These are phyloP conservation scores for Marvania coccoides DNA, from an alignment of 139 green algal species.

Conservation along the genomic window DNA sequence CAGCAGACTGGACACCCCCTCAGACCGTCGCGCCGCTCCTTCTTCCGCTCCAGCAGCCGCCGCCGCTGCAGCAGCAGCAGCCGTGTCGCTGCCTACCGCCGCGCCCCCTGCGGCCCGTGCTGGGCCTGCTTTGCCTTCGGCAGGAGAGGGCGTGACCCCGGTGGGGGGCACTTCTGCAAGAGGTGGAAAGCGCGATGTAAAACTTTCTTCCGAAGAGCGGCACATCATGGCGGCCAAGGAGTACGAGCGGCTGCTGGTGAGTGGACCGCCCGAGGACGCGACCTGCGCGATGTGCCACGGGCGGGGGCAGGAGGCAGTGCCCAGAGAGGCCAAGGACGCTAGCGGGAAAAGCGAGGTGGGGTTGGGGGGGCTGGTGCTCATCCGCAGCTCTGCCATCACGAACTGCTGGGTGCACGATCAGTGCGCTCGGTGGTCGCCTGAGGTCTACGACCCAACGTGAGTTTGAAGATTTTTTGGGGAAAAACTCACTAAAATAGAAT, in stretches of 20 bases:
- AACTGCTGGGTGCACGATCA: conserved; percentile 56
- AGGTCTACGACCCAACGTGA: conserved; percentile 35
- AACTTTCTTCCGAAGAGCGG: too few species aligned
- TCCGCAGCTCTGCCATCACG: conserved; percentile 17
- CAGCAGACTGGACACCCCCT: too few species aligned
- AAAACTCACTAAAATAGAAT: too few species aligned
- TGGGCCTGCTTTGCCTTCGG: conserved; percentile 2
- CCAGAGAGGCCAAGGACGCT: neutral
- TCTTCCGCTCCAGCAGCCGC: neutral
- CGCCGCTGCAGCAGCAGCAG: neutral
- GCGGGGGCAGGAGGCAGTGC: neutral
- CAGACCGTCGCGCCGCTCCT: too few species aligned
- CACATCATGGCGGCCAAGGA: neutral
- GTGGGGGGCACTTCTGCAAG: too few species aligned
- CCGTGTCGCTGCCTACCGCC: neutral
- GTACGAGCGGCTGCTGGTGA: neutral
- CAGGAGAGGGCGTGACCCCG: neutral
- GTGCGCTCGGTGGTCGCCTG: conserved; percentile 58
- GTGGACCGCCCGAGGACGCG: neutral
- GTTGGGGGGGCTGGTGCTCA: conserved; percentile 19
- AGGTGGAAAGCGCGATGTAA: too few species aligned
- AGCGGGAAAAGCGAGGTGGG: neutral
- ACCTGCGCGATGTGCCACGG: neutral
- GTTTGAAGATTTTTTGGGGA: too few species aligned
- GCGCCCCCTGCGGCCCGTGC: neutral